Evolutionary conservation across 2,329 filamentous ascomycete genomes (phyloP).

Genomic region (Fusarium aywerte): DNA sequence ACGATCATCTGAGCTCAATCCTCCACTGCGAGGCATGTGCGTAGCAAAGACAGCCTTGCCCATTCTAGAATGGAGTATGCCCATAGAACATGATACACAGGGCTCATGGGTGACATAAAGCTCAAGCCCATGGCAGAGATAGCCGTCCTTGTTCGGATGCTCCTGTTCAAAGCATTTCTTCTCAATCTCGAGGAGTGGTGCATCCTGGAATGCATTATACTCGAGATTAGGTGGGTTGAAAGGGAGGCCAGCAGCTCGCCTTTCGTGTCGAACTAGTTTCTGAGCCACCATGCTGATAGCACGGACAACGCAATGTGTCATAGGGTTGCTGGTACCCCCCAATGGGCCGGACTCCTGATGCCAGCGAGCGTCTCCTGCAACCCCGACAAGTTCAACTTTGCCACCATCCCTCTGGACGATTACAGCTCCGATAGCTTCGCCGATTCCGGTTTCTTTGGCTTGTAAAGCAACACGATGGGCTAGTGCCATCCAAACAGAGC

Average conservation of each 20-base stretch:
- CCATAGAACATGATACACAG: constrained; percentile 97
- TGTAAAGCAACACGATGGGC: constrained; percentile 72
- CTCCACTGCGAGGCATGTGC: constrained; percentile 83
- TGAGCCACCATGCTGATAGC: constrained; percentile 85
- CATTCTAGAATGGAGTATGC: constrained; percentile 92
- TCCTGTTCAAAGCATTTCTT: constrained; percentile 69
- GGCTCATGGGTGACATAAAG: constrained; percentile 96
- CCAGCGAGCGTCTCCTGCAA: constrained; percentile 82
- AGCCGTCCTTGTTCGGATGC: constrained; percentile 79
- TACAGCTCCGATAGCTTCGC: constrained; percentile 78
- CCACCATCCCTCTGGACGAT: constrained; percentile 72
- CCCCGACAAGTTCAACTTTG: constrained; percentile 70
- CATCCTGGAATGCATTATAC: constrained; percentile 74
- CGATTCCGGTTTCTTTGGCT: constrained; percentile 66
- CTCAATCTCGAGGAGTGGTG: constrained; percentile 75
- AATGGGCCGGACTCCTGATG: constrained; percentile 60
- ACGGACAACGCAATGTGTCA: constrained; percentile 81
- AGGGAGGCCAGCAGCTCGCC: constrained; percentile 53
- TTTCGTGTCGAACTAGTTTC: constrained; percentile 68
- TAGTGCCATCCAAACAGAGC: constrained; percentile 73
- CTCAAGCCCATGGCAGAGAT: constrained; percentile 93
- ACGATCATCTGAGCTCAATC: constrained; percentile 80
- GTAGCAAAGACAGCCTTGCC: constrained; percentile 83
- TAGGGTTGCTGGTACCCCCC: constrained; percentile 71
- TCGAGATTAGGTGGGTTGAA: constrained; percentile 56